Conservation (phyloP, 495 filamentous ascomycete genomes). For the Aspergillus nidulans region DNA sequence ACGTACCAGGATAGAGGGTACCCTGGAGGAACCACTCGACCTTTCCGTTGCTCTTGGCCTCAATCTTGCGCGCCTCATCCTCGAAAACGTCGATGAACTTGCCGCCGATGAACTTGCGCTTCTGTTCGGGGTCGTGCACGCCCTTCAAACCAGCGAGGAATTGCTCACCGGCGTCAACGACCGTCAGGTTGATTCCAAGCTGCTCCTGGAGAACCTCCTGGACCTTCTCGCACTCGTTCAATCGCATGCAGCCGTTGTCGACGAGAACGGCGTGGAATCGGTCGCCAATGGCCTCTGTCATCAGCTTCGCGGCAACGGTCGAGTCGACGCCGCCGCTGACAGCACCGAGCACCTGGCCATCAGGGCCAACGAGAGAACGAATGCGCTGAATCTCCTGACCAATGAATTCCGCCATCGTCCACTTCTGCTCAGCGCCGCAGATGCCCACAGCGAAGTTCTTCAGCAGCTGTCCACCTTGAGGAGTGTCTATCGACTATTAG, state of each 20-base stretch:
- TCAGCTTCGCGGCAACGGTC: constrained; percentile 81
- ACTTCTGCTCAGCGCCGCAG: constrained; percentile 67
- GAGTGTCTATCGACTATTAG: constrained; percentile 44
- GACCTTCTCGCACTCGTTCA: constrained; percentile 78
- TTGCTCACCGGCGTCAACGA: constrained; percentile 71
- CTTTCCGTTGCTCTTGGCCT: constrained; percentile 55
- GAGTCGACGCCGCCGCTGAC: constrained; percentile 90
- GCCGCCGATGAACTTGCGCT: constrained; percentile 87
- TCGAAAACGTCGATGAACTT: constrained; percentile 89
- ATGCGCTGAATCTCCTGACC: constrained; percentile 75
- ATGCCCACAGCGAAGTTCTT: constrained; percentile 79
- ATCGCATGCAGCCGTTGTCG: constrained; percentile 82
- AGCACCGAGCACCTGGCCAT: constrained; percentile 78
- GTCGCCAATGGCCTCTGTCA: constrained; percentile 77
- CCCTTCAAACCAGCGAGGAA: constrained; percentile 75
- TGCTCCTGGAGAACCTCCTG: constrained; percentile 69
- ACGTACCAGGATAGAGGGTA: constrained; percentile 62
- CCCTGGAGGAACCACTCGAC: constrained; percentile 86
- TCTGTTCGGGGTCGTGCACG: constrained; percentile 78
- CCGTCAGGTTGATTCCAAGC: constrained; percentile 84
- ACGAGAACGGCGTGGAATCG: constrained; percentile 87
- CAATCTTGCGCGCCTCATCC: constrained; percentile 71
- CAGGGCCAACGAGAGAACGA: constrained; percentile 67
- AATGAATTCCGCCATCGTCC: constrained; percentile 80
- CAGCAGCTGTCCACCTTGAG: constrained; percentile 42